phyloP scores from a whole-genome alignment of 2,329 filamentous ascomycete species.

The Monilinia vaccinii-corymbosi region DNA sequence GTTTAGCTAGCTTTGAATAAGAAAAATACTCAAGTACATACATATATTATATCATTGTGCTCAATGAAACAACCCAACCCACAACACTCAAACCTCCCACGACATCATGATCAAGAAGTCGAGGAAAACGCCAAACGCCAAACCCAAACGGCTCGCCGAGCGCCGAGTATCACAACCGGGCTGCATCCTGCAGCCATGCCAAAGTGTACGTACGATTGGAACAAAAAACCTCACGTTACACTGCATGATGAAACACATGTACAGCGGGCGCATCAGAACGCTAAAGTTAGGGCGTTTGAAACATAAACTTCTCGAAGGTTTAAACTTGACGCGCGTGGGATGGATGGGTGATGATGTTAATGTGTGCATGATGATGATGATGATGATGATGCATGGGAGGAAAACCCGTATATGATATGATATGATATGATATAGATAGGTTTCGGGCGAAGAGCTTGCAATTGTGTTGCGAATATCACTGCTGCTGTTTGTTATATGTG shows the following conservation, averaged over 20 bases:
- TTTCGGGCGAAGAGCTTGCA: not conserved
- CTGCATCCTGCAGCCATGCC: not conserved
- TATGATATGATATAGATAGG: not conserved
- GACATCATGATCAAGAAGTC: too few species aligned
- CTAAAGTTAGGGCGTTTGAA: too few species aligned
- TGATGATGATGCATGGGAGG: not conserved
- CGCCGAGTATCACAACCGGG: too few species aligned
- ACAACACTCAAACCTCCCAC: too few species aligned
- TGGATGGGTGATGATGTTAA: too few species aligned
- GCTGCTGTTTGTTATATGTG: not conserved
- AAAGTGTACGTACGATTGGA: not conserved
- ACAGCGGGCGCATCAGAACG: not conserved
- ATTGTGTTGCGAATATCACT: not conserved
- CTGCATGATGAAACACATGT: not conserved
- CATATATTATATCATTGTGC: too few species aligned
- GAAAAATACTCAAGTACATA: too few species aligned
- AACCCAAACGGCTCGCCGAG: too few species aligned
- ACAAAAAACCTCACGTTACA: not conserved
- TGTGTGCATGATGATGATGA: not conserved
- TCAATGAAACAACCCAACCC: too few species aligned
- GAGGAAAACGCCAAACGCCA: too few species aligned
- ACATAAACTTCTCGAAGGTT: not conserved
- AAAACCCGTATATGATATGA: not conserved
- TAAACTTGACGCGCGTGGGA: too few species aligned
- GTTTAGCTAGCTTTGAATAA: too few species aligned